These are phyloP conservation scores for Austropuccinia psidii DNA, from an alignment of 1,284 basidiomycete genomes.

Conservation along the genomic window DNA sequence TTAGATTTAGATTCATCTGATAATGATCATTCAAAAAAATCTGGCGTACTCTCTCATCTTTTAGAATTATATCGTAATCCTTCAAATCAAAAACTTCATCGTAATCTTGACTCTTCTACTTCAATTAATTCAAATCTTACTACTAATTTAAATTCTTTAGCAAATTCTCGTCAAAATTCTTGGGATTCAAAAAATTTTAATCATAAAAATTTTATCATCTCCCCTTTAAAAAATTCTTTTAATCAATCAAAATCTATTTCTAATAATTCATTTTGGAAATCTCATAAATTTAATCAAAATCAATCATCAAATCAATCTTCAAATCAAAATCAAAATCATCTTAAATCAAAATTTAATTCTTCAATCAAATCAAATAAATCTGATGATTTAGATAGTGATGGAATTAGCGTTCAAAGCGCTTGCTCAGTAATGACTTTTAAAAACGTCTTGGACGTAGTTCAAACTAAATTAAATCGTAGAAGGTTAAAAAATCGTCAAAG, in stretches of 20 bases:
- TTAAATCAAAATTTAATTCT: constrained; percentile 28
- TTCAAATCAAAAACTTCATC: too few relatives aligned
- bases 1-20: not conserved
- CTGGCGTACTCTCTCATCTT: constrained; percentile 33
- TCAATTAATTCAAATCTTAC: too few relatives aligned
- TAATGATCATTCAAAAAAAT: constrained; percentile 6
- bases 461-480: constrained; percentile 7
- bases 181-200: constrained; percentile 5
- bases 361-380: too few relatives aligned
- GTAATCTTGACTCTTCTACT: too few relatives aligned
- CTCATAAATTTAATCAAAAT: not conserved
- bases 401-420: not conserved
- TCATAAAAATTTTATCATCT: not conserved
- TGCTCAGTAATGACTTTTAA: constrained; percentile 21
- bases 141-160: too few relatives aligned
- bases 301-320: not conserved
- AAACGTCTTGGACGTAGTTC: constrained; percentile 15
- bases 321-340: constrained; percentile 7
- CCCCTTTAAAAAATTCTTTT: constrained; percentile 15
- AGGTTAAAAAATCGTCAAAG: constrained; percentile 3
- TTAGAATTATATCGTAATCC: constrained; percentile 27
- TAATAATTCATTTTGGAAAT: not conserved
- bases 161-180: constrained; percentile 18
- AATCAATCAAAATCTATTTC: too few relatives aligned
- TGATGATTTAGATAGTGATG: constrained; percentile 22